Evolutionary conservation across 2,329 filamentous ascomycete genomes (phyloP).

Genomic region (Tolypocladium cylindrosporum): DNA sequence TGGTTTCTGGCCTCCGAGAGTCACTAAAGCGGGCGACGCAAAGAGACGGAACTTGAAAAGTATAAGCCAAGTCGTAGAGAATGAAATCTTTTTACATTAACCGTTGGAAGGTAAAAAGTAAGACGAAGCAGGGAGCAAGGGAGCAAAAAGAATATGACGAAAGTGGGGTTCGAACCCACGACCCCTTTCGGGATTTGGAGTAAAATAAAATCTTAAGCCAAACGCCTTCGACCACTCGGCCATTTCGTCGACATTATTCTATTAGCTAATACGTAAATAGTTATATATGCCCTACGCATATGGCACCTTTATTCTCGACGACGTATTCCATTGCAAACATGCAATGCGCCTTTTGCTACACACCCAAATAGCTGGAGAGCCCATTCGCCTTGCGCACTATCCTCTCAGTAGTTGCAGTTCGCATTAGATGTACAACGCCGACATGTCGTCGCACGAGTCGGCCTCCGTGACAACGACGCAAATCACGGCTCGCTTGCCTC

Average conservation of each 20-base stretch:
- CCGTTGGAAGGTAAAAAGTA: background rate
- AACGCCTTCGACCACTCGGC: background rate
- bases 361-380: no score
- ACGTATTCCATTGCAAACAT: background rate
- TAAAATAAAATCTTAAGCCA: background rate
- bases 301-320: no score
- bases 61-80: no score
- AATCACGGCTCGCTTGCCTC: background rate
- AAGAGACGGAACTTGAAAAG: no score
- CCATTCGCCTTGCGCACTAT: background rate
- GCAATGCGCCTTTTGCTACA: background rate
- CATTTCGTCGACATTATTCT: background rate
- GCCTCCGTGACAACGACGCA: background rate
- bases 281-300: background rate
- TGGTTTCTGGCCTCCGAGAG: no score
- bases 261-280: background rate
- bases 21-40: no score
- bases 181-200: background rate
- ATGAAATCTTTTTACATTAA: no score
- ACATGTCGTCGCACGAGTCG: background rate
- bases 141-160: background rate
- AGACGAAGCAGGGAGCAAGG: background rate
- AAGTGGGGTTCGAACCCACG: constrained; percentile 1
- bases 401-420: background rate
- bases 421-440: background rate